These are phyloP conservation scores for Collybia nuda DNA, from an alignment of 768 basidiomycete species.

Conservation along the genomic window DNA sequence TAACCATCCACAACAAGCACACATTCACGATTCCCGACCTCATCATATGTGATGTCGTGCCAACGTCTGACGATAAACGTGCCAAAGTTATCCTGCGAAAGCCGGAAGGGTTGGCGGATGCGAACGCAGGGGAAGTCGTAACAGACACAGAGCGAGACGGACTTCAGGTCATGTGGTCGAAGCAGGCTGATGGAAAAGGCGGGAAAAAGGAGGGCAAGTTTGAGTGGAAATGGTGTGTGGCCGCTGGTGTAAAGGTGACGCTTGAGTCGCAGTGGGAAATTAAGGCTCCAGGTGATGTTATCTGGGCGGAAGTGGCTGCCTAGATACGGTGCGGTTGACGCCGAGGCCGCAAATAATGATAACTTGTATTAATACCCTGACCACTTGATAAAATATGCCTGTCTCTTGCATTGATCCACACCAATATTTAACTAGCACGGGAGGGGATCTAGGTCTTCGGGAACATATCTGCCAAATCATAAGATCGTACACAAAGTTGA, in stretches of 20 bases:
- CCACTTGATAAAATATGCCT: too few species aligned
- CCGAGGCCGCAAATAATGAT: too few species aligned
- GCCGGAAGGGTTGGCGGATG: constrained; percentile 45
- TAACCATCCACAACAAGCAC: constrained; percentile 50
- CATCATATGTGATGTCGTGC: constrained; percentile 48
- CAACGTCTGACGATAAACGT: constrained; percentile 37
- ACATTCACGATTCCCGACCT: constrained; percentile 41
- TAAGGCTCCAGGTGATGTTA: constrained; percentile 20
- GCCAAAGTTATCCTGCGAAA: constrained; percentile 46
- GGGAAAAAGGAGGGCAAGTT: constrained; percentile 57
- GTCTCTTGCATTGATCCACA: too few species aligned
- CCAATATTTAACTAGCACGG: too few species aligned
- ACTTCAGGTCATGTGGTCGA: constrained; percentile 33
- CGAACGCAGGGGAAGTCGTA: constrained; percentile 38
- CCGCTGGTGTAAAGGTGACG: constrained; percentile 37
- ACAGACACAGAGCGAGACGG: constrained; percentile 21
- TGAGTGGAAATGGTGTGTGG: constrained; percentile 52
- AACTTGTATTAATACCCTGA: too few species aligned
- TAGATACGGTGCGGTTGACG: too few species aligned
- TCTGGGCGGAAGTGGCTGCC: too few species aligned
- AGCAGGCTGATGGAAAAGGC: constrained; percentile 39
- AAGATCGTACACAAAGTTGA: too few species aligned
- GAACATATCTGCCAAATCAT: too few species aligned
- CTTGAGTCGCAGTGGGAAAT: constrained; percentile 55
- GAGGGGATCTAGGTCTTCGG: too few species aligned